phyloP scores from a whole-genome alignment of 1,284 basidiomycete genomes.

The Entoloma clypeatum region DNA sequence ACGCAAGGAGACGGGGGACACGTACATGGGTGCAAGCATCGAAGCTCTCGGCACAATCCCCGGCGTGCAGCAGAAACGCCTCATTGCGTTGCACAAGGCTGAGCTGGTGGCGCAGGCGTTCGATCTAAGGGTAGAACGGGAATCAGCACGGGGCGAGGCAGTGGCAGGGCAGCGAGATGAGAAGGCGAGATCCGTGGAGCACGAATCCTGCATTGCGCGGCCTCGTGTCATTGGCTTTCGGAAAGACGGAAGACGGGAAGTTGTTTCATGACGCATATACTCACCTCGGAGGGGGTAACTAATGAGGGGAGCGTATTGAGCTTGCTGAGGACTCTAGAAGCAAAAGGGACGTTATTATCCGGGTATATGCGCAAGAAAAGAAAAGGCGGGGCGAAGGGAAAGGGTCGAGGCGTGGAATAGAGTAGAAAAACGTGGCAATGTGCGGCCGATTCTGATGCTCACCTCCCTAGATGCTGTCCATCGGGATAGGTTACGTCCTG shows the following conservation, averaged over 20 bases:
- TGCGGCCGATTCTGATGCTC: slow-evolving; percentile 9
- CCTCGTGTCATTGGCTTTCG: too few species aligned
- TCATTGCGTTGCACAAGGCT: slow-evolving; percentile 79
- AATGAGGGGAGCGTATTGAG: slow-evolving; percentile 78
- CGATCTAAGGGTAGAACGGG: slow-evolving; percentile 56
- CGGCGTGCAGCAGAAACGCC: slow-evolving; percentile 94
- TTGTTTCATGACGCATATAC: too few species aligned
- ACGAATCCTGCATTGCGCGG: too few species aligned
- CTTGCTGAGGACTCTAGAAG: slow-evolving; percentile 69
- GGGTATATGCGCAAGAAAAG: not conserved
- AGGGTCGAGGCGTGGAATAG: too few species aligned
- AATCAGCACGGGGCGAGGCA: slow-evolving; percentile 8
- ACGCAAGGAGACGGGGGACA: slow-evolving; percentile 8
- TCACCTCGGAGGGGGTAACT: slow-evolving; percentile 85
- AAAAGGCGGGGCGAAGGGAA: not conserved
- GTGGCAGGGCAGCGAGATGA: not conserved
- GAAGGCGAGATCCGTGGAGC: slow-evolving; percentile 7
- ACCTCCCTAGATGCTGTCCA: slow-evolving; percentile 44
- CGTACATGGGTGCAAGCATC: slow-evolving; percentile 84
- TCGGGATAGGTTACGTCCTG: slow-evolving; percentile 57
- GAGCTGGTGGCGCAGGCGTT: slow-evolving; percentile 79
- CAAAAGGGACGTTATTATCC: slow-evolving; percentile 10
- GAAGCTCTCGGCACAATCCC: slow-evolving; percentile 95
- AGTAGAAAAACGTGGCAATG: not conserved
- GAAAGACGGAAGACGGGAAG: too few species aligned